phyloP scores from a whole-genome alignment of 306 rosid genomes.

The Senna tora region DNA sequence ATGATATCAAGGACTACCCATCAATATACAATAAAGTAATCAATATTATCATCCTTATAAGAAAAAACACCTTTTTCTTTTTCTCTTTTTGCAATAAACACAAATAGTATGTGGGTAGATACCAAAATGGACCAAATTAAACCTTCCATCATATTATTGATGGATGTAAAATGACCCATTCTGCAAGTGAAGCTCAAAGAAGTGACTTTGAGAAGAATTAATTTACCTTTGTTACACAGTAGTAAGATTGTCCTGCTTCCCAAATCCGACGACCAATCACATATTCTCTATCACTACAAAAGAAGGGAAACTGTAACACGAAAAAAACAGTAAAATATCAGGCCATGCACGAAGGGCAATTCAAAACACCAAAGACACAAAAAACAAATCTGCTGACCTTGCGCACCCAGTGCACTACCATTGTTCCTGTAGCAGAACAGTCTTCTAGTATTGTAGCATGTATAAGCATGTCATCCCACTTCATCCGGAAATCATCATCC shows the following conservation, averaged over 20 bases:
- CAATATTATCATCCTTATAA: not conserved
- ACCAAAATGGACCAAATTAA: not conserved
- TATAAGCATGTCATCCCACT: conserved; percentile 64
- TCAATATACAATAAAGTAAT: not conserved
- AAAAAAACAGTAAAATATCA: conserved; percentile 1
- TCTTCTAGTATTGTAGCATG: conserved; percentile 45
- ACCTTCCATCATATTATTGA: not conserved
- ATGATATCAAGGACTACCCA: not conserved
- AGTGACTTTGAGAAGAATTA: not conserved
- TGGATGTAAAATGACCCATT: not conserved
- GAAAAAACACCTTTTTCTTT: not conserved
- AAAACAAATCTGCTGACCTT: conserved; percentile 43
- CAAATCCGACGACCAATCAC: conserved; percentile 69
- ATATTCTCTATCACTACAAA: conserved; percentile 73
- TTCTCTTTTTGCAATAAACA: not conserved
- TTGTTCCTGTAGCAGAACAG: conserved; percentile 48
- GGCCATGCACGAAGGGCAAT: not conserved
- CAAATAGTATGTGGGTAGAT: not conserved
- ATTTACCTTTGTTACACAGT: conserved; percentile 68
- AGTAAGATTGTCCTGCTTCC: conserved; percentile 54
- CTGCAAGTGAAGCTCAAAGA: not conserved
- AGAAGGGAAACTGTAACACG: conserved; percentile 66
- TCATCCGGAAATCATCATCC: conserved; percentile 55
- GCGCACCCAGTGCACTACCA: conserved; percentile 64
- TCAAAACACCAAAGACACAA: conserved; percentile 11